These are phyloP conservation scores for Bodo saltans DNA, from an alignment of 78 protist genomes.

Conservation along the genomic window DNA sequence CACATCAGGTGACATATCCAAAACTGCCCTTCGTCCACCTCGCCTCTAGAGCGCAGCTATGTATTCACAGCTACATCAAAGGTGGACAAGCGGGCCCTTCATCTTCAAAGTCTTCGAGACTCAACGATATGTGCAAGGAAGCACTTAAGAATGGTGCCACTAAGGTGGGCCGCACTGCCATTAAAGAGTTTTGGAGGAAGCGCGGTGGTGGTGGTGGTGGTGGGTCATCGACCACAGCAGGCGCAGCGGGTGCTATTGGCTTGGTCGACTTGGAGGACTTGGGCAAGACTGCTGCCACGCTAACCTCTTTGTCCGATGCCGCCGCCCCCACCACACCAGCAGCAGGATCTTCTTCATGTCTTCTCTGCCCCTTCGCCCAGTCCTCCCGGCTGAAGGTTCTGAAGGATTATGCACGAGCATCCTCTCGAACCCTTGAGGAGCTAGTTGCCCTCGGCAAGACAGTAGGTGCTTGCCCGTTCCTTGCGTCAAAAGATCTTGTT, in stretches of 20 bases:
- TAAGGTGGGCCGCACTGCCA: no score
- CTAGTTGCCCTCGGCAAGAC: constrained; percentile 26
- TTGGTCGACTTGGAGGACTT: no score
- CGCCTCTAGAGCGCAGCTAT: constrained; percentile 45
- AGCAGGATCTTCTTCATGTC: no score
- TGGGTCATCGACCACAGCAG: no score
- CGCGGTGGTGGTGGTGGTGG: no score
- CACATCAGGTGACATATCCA: no score
- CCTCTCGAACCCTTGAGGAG: constrained; percentile 45
- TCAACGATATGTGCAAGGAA: constrained; percentile 29
- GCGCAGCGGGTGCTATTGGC: no score
- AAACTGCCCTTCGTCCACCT: constrained; percentile 33
- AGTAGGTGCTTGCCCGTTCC: constrained; percentile 50
- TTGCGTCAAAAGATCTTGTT: constrained; percentile 25
- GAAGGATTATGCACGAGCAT: neutral
- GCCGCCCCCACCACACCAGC: no score
- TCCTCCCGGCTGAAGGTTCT: neutral
- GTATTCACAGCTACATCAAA: constrained; percentile 47
- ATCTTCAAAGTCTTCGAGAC: neutral
- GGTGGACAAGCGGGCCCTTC: neutral
- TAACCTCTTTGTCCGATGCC: no score
- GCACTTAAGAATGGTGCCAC: no score
- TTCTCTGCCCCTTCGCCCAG: neutral
- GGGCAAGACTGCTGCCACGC: no score
- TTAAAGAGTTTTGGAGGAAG: no score